Base-by-base conservation (phyloP, 2,329 filamentous ascomycete species). In the Dissoconium aciculare region DNA sequence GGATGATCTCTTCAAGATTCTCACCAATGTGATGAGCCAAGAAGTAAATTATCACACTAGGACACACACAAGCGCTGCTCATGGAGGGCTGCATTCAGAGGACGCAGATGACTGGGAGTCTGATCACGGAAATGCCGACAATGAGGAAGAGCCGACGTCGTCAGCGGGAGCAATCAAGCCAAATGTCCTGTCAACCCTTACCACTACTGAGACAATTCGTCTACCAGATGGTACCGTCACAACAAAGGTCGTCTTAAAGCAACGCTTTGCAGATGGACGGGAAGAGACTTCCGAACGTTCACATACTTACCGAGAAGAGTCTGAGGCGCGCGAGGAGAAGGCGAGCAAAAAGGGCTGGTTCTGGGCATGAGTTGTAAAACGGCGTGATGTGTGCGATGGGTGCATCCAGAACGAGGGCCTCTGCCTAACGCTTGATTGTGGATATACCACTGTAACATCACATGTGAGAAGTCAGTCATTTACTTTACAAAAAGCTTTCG, bases 181-280 rank as follows among this genome's bases (percentile, higher is more conserved):
- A n/a, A n/a, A n/a, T n/a, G n/a, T 75, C 2, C 48, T 74, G 2
- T 70, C 68, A 1, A 71, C 67, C 1, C 52, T 69, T 25, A 72
- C 66, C 1, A 70, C 61, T 0, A 74, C 68, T 2, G 62, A 71
- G 38, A 65, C 66, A 3, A 63, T 58, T 3, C 63, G 62, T 2
- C 53, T 65, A 2, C 57, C 67, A 0, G 70, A 75, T 45, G 71
- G 71, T 9, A 67, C 64, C 0, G 53, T 72, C 2, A 64, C 66
- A 5, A 74, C 66, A 0, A 71, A 66, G 41, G 62, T 64, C 2
- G 54, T 71, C 6, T 52, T 70, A 11, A 74, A 68, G 38, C 68
- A 66, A 43, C 59, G 66, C 3, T 76, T 72, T 42, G 56, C 65
- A 1, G 69, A 75, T 52, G 71, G 71, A 0, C 58, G 62, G 3